Evolutionary conservation across 1,139 yeast species (phyloP).

Genomic region (Petasospora fabianii): DNA sequence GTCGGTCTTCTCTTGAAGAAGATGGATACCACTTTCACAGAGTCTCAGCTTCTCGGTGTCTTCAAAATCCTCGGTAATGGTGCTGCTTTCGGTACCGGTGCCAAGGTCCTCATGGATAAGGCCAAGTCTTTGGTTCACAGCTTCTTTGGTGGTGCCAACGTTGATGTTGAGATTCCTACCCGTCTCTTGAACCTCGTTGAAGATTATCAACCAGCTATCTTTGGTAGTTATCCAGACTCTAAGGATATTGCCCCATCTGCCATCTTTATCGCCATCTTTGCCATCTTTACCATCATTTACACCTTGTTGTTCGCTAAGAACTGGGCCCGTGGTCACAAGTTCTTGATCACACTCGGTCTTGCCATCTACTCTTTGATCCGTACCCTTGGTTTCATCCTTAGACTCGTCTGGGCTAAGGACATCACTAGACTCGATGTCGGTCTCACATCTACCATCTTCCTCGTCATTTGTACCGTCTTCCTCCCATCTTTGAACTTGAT

Average conservation of each 20-base stretch:
- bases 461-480: conserved; percentile 54
- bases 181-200: conserved; percentile 20
- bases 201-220: conserved; percentile 37
- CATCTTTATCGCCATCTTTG: conserved; percentile 53
- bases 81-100: conserved; percentile 29
- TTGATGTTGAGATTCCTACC: conserved; percentile 13
- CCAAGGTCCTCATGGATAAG: conserved; percentile 20
- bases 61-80: conserved; percentile 21
- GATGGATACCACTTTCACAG: conserved; percentile 20
- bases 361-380: conserved; percentile 50
- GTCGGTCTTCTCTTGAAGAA: conserved; percentile 18
- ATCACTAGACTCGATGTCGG: conserved; percentile 47
- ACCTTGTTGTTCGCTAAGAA: conserved; percentile 48
- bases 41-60: conserved; percentile 23
- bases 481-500: conserved; percentile 58
- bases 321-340: conserved; percentile 57
- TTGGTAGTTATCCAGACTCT: conserved; percentile 63
- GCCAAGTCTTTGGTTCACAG: conserved; percentile 21
- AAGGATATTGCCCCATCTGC: conserved; percentile 61
- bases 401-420: conserved; percentile 60
- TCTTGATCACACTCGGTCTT: conserved; percentile 56
- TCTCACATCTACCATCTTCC: conserved; percentile 56
- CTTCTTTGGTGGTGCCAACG: conserved; percentile 19
- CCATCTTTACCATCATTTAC: conserved; percentile 47
- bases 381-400: conserved; percentile 56